Conservation (phyloP, 495 filamentous ascomycete species). For the Glonium stellatum region DNA sequence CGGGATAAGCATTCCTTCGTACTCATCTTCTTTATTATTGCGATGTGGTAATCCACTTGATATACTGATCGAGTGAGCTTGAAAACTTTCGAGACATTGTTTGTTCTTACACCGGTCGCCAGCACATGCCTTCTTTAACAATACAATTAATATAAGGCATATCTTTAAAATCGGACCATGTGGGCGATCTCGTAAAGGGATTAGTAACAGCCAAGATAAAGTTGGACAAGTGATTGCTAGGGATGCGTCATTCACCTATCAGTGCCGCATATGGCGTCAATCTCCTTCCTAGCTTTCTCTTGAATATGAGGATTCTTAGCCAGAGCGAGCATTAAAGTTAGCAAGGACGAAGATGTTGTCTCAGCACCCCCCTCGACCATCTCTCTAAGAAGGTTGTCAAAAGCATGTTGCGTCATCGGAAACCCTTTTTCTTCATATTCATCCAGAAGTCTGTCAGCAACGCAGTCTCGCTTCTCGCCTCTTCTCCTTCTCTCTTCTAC, state of each 20-base stretch:
- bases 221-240: neutral
- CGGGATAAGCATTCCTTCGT: conserved; percentile 2
- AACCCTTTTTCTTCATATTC: neutral
- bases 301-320: neutral
- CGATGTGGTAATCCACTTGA: neutral
- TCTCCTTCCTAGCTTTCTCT: conserved; percentile 3
- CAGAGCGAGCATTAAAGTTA: neutral
- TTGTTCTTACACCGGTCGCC: neutral
- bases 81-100: neutral
- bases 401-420: conserved; percentile 1
- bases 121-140: conserved; percentile 2
- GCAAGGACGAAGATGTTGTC: neutral
- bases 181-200: neutral
- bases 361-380: conserved; percentile 2
- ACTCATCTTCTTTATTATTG: neutral
- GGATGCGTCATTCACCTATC: neutral
- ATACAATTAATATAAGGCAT: conserved; percentile 2
- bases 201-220: neutral
- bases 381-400: neutral
- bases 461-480: neutral
- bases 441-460: neutral
- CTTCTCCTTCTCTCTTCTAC: neutral
- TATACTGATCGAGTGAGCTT: neutral
- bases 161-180: conserved; percentile 1
- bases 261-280: neutral